A percentile compares a stretch with the other conserved stretches of the same genome.
Conservation (phyloP, 257 asterid genomes). For the Gentiana dahurica region DNA sequence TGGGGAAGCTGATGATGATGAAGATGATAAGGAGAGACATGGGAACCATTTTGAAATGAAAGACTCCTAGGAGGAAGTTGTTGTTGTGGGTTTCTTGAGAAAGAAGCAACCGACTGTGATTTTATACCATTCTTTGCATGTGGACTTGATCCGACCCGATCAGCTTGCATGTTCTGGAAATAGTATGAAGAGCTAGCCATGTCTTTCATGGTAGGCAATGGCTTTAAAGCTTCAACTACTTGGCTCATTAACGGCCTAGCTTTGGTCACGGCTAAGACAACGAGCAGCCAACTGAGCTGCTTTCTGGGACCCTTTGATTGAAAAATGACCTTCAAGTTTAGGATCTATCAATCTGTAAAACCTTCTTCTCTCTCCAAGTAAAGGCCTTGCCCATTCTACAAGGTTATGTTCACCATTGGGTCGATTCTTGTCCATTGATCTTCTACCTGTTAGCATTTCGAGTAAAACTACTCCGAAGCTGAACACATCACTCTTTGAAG, state of each 20-base stretch:
- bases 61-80: conserved; percentile 40
- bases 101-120: conserved; percentile 33
- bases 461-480: conserved; percentile 94
- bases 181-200: conserved; percentile 89
- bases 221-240: conserved; percentile 76
- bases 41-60: conserved; percentile 56
- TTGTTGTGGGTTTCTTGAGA: conserved; percentile 51
- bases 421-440: conserved; percentile 94
- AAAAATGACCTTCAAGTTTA: conserved; percentile 86
- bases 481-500: conserved; percentile 89
- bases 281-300: conserved; percentile 90
- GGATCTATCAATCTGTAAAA: conserved; percentile 85
- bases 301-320: conserved; percentile 86
- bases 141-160: conserved; percentile 52
- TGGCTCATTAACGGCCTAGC: conserved; percentile 85
- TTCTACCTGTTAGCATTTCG: conserved; percentile 84
- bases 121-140: conserved; percentile 35
- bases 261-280: conserved; percentile 78
- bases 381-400: conserved; percentile 94
- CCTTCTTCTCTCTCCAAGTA: conserved; percentile 63
- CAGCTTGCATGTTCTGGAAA: conserved; percentile 70
- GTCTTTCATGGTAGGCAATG: conserved; percentile 82
- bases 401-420: conserved; percentile 93
- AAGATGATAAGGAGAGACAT: conserved; percentile 53
- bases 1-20: conserved; percentile 34